Evolutionary conservation across 441 rosid genomes (phyloP), one percentile per base, ranked within the genome.

Genomic region (Gossypium schwendimanii): DNA sequence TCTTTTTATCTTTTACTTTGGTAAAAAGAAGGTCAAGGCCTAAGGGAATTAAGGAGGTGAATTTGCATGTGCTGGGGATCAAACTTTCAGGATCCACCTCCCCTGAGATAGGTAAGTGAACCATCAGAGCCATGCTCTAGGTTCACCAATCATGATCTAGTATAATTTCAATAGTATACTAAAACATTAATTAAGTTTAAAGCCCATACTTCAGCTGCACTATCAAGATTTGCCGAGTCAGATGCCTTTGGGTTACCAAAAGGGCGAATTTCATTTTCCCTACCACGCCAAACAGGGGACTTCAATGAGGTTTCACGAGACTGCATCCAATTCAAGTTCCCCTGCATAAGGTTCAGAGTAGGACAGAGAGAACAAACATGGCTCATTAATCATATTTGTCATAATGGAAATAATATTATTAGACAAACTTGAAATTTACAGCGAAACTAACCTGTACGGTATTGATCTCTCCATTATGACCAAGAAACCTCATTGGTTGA

Each of bases 401-500:
- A 36, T 52, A 31, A 36, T 31, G 47, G 61, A 52, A 72, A 61
- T 52, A 75, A 14, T 36, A 26, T 36, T 61, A 17, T 20, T 55
- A 73, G 69, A 73, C 62, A 73, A 64, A 71, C 71, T 21, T 24
- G 21, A 63, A 31, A 64, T 53, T 63, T 54, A 55, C 63, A 69
- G 52, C 53, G 21, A 78, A 14, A 67, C 39, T 63, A 75, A 88
- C 99, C 96, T 96, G 99, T 71, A 96, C 88, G 73, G 99, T 96
- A 77, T 96, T 96, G 84, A 96, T 96, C 87, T 96, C 99, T 66
- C 99, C 99, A 73, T 96, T 96, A 78, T 96, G 99, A 82, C 99
- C 99, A 83, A 96, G 98, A 80, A 96, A 93, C 83, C 99, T 89
- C 98, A 96, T 96, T 18, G 99, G 99, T 79, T 96, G 99, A 77